These are phyloP conservation scores for Elaeagnus macrophylla DNA, from an alignment of 306 rosid species.

Conservation along the genomic window DNA sequence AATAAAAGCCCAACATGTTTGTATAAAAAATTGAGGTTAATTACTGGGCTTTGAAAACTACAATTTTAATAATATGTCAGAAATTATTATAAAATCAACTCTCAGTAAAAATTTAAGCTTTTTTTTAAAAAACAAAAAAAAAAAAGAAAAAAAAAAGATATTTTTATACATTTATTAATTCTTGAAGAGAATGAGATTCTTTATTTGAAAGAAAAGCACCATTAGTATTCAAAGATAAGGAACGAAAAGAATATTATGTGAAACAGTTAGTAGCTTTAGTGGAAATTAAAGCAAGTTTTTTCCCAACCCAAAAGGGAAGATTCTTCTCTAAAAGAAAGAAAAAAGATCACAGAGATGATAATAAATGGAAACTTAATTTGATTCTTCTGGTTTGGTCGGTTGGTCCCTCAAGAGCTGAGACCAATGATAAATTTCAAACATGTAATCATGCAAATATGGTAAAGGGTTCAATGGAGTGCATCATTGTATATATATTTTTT, in stretches of 20 bases:
- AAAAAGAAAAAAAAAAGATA: too few relatives aligned
- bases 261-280: slow-evolving; percentile 31
- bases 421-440: not conserved
- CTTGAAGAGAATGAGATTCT: slow-evolving; percentile 46
- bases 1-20: too few relatives aligned
- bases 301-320: slow-evolving; percentile 17
- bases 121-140: too few relatives aligned
- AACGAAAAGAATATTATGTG: slow-evolving; percentile 30
- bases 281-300: slow-evolving; percentile 33
- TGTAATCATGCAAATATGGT: not conserved
- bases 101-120: too few relatives aligned
- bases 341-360: slow-evolving; percentile 4
- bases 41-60: too few relatives aligned
- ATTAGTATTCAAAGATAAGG: slow-evolving; percentile 31
- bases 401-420: slow-evolving; percentile 20
- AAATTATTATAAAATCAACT: too few relatives aligned
- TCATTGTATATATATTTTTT: not conserved
- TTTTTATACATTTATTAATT: not conserved
- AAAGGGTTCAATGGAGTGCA: not conserved
- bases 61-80: too few relatives aligned
- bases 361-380: slow-evolving; percentile 4
- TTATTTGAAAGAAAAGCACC: slow-evolving; percentile 43
- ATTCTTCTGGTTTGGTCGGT: slow-evolving; percentile 18
- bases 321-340: slow-evolving; percentile 19
- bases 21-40: too few relatives aligned